Evolutionary conservation across 805 yeast genomes (phyloP).

Genomic region (Huiozyma sinensis): DNA sequence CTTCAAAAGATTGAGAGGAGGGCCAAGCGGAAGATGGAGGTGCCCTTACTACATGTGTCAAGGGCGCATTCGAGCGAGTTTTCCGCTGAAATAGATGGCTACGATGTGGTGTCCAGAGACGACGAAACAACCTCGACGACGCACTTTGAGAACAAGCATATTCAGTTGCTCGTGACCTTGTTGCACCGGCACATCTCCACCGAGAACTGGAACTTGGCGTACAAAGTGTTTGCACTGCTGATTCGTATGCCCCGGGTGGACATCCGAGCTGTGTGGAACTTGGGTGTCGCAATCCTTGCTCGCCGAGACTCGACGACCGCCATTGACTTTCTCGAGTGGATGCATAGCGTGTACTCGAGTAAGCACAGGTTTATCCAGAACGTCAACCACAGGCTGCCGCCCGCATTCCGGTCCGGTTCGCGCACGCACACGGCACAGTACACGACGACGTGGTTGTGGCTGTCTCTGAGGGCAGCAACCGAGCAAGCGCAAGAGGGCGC

Average conservation of each 20-base stretch:
- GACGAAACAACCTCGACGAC: conserved; percentile 1
- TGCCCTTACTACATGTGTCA: conserved; percentile 8
- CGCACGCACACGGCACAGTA: conserved; percentile 21
- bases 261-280: conserved; percentile 49
- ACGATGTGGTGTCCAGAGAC: conserved; percentile 8
- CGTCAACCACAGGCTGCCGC: conserved; percentile 16
- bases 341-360: conserved; percentile 20
- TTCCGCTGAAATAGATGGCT: conserved; percentile 14
- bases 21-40: conserved; percentile 9
- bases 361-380: conserved; percentile 16
- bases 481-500: conserved; percentile 1
- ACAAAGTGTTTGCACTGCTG: conserved; percentile 39
- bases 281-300: conserved; percentile 46
- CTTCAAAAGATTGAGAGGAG: conserved; percentile 10
- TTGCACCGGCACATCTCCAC: conserved; percentile 40
- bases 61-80: conserved; percentile 4
- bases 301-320: conserved; percentile 5
- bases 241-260: conserved; percentile 41
- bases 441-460: conserved; percentile 24
- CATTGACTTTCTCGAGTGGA: conserved; percentile 21
- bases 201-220: conserved; percentile 46
- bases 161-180: conserved; percentile 29
- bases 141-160: conserved; percentile 15
- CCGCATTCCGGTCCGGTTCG: conserved; percentile 24
- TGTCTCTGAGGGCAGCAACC: conserved; percentile 6